These are phyloP conservation scores for Nothophaeocryptopus gaeumannii DNA, from an alignment of 2,329 filamentous ascomycete species.

Conservation along the genomic window DNA sequence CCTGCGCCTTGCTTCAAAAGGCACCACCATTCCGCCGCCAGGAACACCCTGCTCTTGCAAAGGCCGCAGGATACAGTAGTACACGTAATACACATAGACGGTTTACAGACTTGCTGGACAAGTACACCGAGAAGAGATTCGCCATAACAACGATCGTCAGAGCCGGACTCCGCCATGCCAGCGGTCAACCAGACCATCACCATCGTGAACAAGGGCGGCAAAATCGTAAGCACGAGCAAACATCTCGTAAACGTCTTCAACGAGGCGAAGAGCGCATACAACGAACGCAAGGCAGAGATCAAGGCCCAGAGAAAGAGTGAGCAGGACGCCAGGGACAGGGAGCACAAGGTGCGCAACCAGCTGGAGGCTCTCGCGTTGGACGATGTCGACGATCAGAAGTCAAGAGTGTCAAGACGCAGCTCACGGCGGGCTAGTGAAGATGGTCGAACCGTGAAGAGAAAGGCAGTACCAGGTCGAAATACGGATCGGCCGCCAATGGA, in stretches of 20 bases:
- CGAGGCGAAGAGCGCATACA: conserved; percentile 83
- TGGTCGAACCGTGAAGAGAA: conserved; percentile 23
- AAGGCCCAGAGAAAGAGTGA: conserved; percentile 65
- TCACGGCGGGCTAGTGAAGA: conserved; percentile 29
- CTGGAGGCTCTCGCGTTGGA: conserved; percentile 50
- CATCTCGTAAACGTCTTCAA: conserved; percentile 88
- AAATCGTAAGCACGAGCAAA: conserved; percentile 87
- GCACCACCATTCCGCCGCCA: no score
- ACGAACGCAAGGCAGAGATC: conserved; percentile 80
- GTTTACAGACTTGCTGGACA: neutral
- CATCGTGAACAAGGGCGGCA: conserved; percentile 86
- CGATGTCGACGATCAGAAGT: conserved; percentile 42
- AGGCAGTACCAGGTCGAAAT: conserved; percentile 23
- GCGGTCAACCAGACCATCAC: conserved; percentile 70
- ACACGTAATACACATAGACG: no score
- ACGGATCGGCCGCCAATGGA: conserved; percentile 38
- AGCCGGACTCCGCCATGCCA: conserved; percentile 4
- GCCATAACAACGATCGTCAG: neutral
- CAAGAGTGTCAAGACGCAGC: conserved; percentile 15
- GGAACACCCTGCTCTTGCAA: no score
- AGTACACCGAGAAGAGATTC: neutral
- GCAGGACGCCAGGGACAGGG: conserved; percentile 40
- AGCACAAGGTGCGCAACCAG: conserved; percentile 59
- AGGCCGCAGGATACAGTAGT: no score
- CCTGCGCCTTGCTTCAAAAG: no score